phyloP scores from a whole-genome alignment of 192 early-diverging fungal species.

The Umbelopsis isabellina region DNA sequence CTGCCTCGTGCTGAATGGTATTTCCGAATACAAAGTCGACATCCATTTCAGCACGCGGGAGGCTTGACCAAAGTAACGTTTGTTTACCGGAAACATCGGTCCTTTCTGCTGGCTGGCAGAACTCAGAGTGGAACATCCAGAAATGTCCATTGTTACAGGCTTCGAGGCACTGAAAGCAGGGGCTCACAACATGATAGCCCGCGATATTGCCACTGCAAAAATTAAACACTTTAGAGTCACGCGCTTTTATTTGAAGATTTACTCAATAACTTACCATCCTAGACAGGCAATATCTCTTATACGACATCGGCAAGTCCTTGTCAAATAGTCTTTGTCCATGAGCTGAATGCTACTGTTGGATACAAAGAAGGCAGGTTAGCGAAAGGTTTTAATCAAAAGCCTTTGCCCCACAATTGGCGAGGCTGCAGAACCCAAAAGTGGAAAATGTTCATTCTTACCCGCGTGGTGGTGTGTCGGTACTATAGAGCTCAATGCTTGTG shows the following conservation, averaged over 20 bases:
- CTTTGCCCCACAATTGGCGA: neutral
- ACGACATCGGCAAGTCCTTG: conserved; percentile 73
- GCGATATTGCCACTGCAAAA: conserved; percentile 56
- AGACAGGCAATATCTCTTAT: conserved; percentile 83
- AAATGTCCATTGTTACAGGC: conserved; percentile 69
- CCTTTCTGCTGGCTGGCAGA: conserved; percentile 31
- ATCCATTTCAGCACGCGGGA: conserved; percentile 39
- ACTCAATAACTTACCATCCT: conserved; percentile 56
- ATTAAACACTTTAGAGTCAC: neutral
- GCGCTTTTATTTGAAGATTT: neutral
- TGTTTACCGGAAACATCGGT: conserved; percentile 31
- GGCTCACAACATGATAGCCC: conserved; percentile 82
- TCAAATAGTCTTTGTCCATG: conserved; percentile 81
- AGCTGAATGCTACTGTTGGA: conserved; percentile 60
- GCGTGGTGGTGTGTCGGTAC: conserved; percentile 68
- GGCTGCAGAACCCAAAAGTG: conserved; percentile 6
- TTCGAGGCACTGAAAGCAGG: conserved; percentile 53
- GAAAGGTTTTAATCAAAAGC: neutral
- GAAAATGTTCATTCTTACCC: conserved; percentile 45
- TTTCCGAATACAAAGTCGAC: conserved; percentile 30
- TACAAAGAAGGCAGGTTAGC: conserved; percentile 8
- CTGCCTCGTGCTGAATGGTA: conserved; percentile 25
- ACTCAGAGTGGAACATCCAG: conserved; percentile 65
- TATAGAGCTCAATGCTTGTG: conserved; percentile 73
- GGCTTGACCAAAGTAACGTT: conserved; percentile 30